Evolutionary conservation across 345 rosid species (phyloP), one percentile per base, ranked within the genome.

Genomic region (Eucalyptus erythrocorys): DNA sequence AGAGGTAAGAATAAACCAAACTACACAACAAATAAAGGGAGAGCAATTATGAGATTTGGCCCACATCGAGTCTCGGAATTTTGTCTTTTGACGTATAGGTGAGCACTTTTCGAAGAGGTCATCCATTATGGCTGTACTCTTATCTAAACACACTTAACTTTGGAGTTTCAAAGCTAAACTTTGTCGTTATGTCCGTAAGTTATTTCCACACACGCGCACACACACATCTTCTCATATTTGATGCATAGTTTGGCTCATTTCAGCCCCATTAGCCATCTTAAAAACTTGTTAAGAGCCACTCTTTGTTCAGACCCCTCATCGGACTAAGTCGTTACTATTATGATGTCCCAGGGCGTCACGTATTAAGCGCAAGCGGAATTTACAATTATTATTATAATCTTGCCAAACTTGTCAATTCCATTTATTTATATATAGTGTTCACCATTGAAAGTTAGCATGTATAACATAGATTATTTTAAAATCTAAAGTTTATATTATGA

Each of bases 251-350:
- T 32, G 17, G 17, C 2, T 64, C 17, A 64, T 64, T 64, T 7
- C 37, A 30, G 32, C 9, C 5, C 37, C 19, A 30, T 64, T 61
- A 0, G 19, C 10, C 19, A 3, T 64, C 17, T 15, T 7, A n/a
- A 8, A 64, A n/a, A 15, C 32, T 14, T n/a, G 37, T 6, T n/a
- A 61, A 13, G 17, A 61, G 34, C 10, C 0, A 3, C 37, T 64
- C 37, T 4, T 64, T n/a, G 3, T n/a, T 7, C 57, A 51, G 5
- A 19, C 4, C 57, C 57, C 57, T 51, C 2, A 1, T 51, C 0
- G 57, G 24, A 51, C 4, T 0, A 1, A 51, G 4, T 51, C 24
- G 2, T 51, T 51, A 19, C 1, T n/a, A n/a, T n/a, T n/a, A n/a
- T n/a, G n/a, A n/a, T n/a, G n/a, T n/a, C n/a, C n/a, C n/a, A n/a